Evolutionary conservation across 306 rosid species (phyloP).

Genomic region (Calophaca sinica): DNA sequence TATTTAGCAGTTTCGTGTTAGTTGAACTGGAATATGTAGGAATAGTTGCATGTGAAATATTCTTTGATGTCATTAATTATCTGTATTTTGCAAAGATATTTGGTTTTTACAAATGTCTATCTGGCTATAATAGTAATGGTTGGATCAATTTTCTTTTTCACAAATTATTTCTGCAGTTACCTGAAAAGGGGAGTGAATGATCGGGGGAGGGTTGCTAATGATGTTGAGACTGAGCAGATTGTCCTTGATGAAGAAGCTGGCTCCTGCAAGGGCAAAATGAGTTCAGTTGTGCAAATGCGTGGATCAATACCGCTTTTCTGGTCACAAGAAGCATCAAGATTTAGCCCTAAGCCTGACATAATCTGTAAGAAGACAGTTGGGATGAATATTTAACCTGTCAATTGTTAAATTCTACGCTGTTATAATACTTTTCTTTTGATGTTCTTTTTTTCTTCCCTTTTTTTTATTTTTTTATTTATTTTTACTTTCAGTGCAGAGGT

Average conservation of each 20-base stretch:
- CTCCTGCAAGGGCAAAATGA: constrained; percentile 87
- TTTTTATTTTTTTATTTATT: not conserved
- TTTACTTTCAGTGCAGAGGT: constrained; percentile 85
- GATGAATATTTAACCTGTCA: constrained; percentile 33
- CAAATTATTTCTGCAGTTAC: constrained; percentile 62
- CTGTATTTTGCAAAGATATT: constrained; percentile 18
- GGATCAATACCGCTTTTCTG: constrained; percentile 98
- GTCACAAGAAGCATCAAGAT: constrained; percentile 97
- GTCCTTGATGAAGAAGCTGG: constrained; percentile 95
- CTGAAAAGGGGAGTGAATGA: constrained; percentile 98
- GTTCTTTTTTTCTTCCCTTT: not conserved
- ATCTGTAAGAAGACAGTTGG: constrained; percentile 62
- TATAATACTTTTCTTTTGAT: constrained; percentile 23
- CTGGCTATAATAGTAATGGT: constrained; percentile 31
- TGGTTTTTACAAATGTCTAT: constrained; percentile 33
- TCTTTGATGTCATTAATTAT: constrained; percentile 27
- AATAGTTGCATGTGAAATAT: constrained; percentile 19
- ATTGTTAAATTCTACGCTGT: constrained; percentile 25
- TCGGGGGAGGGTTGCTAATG: constrained; percentile 97
- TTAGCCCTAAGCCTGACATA: constrained; percentile 97
- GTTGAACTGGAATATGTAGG: constrained; percentile 34
- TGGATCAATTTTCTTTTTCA: constrained; percentile 20
- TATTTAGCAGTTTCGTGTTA: constrained; percentile 19
- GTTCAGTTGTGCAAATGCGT: constrained; percentile 97
- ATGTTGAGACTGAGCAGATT: constrained; percentile 98